These are phyloP conservation scores for Venturia pyrina DNA, from an alignment of 2,329 filamentous ascomycete species.

Conservation along the genomic window DNA sequence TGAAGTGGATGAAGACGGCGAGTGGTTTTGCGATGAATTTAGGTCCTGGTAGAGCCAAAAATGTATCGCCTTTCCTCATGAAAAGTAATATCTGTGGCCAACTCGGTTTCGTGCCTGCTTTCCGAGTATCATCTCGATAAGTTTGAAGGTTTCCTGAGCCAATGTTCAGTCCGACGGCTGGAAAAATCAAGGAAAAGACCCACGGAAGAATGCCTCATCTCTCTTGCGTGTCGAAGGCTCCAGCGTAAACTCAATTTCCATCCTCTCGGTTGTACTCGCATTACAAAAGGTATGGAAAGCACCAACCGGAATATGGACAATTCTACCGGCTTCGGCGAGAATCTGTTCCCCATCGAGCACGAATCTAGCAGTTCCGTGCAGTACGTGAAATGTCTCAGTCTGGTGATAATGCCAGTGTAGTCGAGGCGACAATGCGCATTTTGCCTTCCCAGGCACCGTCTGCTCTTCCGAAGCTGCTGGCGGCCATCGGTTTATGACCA, in stretches of 20 bases:
- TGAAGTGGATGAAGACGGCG: slow-evolving; percentile 1
- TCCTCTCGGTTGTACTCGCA: not conserved
- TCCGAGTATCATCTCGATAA: slow-evolving; percentile 7
- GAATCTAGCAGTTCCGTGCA: not conserved
- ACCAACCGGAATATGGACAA: slow-evolving; percentile 1
- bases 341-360: not conserved
- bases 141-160: slow-evolving; percentile 6
- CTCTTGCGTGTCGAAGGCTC: not conserved
- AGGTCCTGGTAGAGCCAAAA: slow-evolving; percentile 2
- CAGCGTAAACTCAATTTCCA: slow-evolving; percentile 7
- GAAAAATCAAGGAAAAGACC: not conserved
- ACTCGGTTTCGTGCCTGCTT: not conserved
- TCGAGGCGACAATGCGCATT: slow-evolving; percentile 3
- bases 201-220: slow-evolving; percentile 9
- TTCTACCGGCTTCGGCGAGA: not conserved
- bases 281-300: slow-evolving; percentile 8
- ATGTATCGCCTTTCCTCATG: not conserved
- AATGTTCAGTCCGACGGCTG: not conserved
- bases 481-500: slow-evolving; percentile 8
- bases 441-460: not conserved
- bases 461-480: slow-evolving; percentile 5
- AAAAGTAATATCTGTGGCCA: slow-evolving; percentile 5
- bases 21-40: slow-evolving; percentile 1
- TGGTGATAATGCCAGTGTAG: not conserved
- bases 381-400: slow-evolving; percentile 2